Evolutionary conservation across 2,329 filamentous ascomycete species (phyloP), one percentile per base, ranked within the genome.

Genomic region (Aureobasidium subglaciale): DNA sequence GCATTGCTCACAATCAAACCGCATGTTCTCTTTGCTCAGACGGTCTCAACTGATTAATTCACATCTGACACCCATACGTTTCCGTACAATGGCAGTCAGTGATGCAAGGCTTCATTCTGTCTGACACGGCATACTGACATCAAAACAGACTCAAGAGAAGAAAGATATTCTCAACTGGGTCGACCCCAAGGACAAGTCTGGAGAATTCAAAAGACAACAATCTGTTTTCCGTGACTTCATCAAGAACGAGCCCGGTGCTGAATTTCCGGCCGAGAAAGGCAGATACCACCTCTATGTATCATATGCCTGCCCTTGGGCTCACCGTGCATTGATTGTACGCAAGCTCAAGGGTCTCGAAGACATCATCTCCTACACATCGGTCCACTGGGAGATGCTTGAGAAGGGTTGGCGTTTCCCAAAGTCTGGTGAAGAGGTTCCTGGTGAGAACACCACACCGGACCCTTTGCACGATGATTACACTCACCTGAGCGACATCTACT

Each of bases 281-380:
- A 81, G 93, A 56, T 99, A 99, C 70, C 93, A 99, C 73, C 83
- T 99, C 64, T 99, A 92, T 68, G 86, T 96, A 62, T 92, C 87
- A 65, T 96, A 95, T 72, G 91, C 91, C 6, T 96, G 91, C 71
- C 91, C 91, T 4, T 96, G 91, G 91, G 91, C 92, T 5, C 89
- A 90, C 67, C 85, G 93, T 40, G 86, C 90, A 0, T 78, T 97
- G 61, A 96, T 97, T 63, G 87, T 88, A 2, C 82, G 92, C 57
- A 86, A 90, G 69, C 80, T 99, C 65, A 99, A 97, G 76, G 93
- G 92, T 0, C 79, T 99, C 0, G 88, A 97, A 64, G 86, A 95
- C 56, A 80, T 93, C 61, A 85, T 99, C 62, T 75, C 82, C 5
- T 78, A 82, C 58, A 93, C 89, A 0, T 83, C 82, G n/a, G 91